Evolutionary conservation across 441 rosid genomes (phyloP), one percentile per base, ranked within the genome.

Genomic region (Populus hybrid): DNA sequence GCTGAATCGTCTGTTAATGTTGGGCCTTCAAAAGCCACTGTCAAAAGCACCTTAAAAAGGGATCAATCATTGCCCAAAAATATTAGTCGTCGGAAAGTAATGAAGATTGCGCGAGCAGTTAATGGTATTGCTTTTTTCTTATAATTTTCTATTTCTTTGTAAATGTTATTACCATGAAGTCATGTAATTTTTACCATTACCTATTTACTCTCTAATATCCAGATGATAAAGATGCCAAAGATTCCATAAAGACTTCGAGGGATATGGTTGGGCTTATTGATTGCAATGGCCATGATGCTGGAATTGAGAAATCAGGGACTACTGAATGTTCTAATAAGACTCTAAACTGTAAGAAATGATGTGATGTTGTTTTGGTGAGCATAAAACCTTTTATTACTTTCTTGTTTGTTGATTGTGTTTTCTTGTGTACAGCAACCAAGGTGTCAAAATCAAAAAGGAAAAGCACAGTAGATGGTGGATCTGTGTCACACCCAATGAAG

Each of bases 381-480:
- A 46, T 46, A 14, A 80, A 71, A 28, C 5, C 53, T 8, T 74
- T 80, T 53, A 78, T 30, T 14, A 30, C 28, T 18, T 75, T 72
- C 3, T 11, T 32, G 8, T 4, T 70, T 63, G 57, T 3, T 59
- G 70, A 38, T 28, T 36, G 65, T 32, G 16, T 75, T 80, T 67
- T 85, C 40, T 77, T 83, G 70, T 77, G 79, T 73, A 74, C 78
- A 91, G 97, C 75, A 72, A 42, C 83, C 7, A 92, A 87, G 87
- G 79, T 78, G 68, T 73, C 87, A 38, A 89, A 82, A 78, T 78
- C 73, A 75, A 89, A 90, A 86, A 85, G 86, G 88, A 93, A 93
- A 88, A 80, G 59, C 42, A 69, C 75, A 38, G 76, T 73, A 46
- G 84, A 85, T 71, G 81, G 73, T 80, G 78, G 72, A 34, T 83